These are phyloP conservation scores for Alternaria ethzedia DNA, from an alignment of 2,329 filamentous ascomycete species.

Conservation along the genomic window DNA sequence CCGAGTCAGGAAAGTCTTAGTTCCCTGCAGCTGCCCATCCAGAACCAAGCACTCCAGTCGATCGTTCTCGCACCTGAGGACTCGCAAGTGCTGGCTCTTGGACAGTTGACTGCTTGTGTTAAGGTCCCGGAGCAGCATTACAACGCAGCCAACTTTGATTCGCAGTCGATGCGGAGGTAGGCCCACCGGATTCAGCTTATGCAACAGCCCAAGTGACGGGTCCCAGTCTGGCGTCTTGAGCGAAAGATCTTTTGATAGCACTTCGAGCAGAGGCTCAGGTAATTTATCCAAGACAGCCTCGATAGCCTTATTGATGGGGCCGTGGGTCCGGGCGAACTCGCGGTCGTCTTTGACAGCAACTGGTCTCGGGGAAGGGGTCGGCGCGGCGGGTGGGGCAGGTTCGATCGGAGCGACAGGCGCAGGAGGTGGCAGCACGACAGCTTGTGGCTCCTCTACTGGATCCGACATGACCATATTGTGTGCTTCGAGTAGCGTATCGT, in stretches of 20 bases:
- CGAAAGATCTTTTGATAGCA: slow-evolving; percentile 41
- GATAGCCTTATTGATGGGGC: slow-evolving; percentile 35
- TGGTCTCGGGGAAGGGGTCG: slow-evolving; percentile 1
- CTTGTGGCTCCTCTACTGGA: slow-evolving; percentile 19
- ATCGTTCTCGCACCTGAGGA: slow-evolving; percentile 36
- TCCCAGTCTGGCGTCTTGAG: slow-evolving; percentile 28
- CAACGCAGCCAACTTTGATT: slow-evolving; percentile 42
- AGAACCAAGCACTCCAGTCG: slow-evolving; percentile 43
- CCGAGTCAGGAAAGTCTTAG: slow-evolving; percentile 39
- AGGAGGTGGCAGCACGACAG: neutral
- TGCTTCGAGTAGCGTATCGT: slow-evolving; percentile 38
- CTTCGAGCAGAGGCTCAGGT: slow-evolving; percentile 37
- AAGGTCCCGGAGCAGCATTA: slow-evolving; percentile 36
- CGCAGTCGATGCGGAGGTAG: slow-evolving; percentile 45
- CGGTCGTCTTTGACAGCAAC: slow-evolving; percentile 18
- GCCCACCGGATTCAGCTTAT: slow-evolving; percentile 41
- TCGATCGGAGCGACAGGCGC: neutral
- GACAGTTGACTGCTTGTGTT: slow-evolving; percentile 39
- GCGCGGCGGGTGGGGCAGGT: neutral
- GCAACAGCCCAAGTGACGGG: slow-evolving; percentile 32
- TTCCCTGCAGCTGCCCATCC: slow-evolving; percentile 43
- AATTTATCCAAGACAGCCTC: slow-evolving; percentile 34
- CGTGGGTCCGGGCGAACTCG: slow-evolving; percentile 37
- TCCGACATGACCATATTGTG: slow-evolving; percentile 39
- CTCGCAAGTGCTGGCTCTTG: slow-evolving; percentile 41